Evolutionary conservation across 1,139 yeast species (phyloP).

Genomic region (Suhomyces coccinellae): DNA sequence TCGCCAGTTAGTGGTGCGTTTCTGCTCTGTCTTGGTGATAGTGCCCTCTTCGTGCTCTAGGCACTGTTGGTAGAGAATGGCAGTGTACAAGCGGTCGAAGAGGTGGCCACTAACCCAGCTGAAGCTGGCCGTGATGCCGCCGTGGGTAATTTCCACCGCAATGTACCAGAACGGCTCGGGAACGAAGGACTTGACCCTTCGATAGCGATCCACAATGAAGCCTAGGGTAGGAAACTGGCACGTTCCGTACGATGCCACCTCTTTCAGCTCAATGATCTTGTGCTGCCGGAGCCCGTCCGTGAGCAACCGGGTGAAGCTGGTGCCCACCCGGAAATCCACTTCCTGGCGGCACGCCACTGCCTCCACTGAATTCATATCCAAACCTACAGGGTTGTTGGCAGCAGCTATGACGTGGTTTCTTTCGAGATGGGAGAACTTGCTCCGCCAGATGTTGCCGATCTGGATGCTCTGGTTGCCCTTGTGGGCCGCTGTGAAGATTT

Average conservation of each 20-base stretch:
- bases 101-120: constrained; percentile 70
- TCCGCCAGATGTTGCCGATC: constrained; percentile 59
- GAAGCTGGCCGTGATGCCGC: constrained; percentile 38
- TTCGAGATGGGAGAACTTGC: constrained; percentile 86
- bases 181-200: constrained; percentile 66
- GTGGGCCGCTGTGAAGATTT: constrained; percentile 68
- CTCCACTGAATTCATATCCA: constrained; percentile 70
- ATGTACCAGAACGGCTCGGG: constrained; percentile 84
- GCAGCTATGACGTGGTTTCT: constrained; percentile 71
- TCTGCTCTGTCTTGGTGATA: constrained; percentile 53
- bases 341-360: constrained; percentile 90
- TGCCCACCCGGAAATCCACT: constrained; percentile 85
- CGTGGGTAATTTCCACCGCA: constrained; percentile 45
- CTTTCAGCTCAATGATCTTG: constrained; percentile 24
- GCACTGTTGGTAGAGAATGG: constrained; percentile 67
- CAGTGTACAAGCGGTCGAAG: constrained; percentile 69
- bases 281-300: constrained; percentile 48
- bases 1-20: constrained; percentile 72
- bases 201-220: constrained; percentile 91
- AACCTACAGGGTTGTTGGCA: constrained; percentile 61
- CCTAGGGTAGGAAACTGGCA: constrained; percentile 98
- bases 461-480: constrained; percentile 51
- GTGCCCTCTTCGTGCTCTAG: constrained; percentile 47
- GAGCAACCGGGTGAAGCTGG: constrained; percentile 79
- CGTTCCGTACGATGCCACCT: constrained; percentile 73